A percentile compares a stretch with the other conserved stretches of the same genome.
These are phyloP conservation scores for Manihot esculenta DNA, from an alignment of 441 rosid species.

Conservation along the genomic window DNA sequence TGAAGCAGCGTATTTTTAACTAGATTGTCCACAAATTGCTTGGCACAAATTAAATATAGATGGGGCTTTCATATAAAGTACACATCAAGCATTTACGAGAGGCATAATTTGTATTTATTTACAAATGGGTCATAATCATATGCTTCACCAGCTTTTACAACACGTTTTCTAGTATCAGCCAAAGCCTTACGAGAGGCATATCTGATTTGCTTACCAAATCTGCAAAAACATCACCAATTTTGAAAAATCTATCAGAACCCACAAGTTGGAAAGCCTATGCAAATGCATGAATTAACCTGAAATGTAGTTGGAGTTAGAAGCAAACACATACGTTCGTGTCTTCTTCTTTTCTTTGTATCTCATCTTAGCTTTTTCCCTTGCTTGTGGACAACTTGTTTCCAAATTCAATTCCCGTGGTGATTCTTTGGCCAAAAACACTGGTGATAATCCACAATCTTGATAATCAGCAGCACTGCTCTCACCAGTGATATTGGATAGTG, in stretches of 20 bases:
- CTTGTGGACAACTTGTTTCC: slow-evolving; percentile 50
- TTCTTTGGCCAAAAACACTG: slow-evolving; percentile 42
- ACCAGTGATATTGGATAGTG: slow-evolving; percentile 58
- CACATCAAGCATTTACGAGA: too few species aligned
- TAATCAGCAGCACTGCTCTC: slow-evolving; percentile 51
- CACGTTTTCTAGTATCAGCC: slow-evolving; percentile 82
- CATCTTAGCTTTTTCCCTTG: slow-evolving; percentile 63
- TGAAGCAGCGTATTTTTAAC: too few species aligned
- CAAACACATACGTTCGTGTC: slow-evolving; percentile 43
- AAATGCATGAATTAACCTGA: not conserved
- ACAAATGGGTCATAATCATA: slow-evolving; percentile 66
- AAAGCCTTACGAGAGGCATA: slow-evolving; percentile 78
- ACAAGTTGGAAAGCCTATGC: not conserved
- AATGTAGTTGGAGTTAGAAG: not conserved
- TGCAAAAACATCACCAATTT: slow-evolving; percentile 24
- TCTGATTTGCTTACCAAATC: slow-evolving; percentile 75
- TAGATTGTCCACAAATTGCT: slow-evolving; percentile 34
- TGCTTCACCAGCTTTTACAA: slow-evolving; percentile 76
- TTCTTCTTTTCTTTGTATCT: slow-evolving; percentile 73
- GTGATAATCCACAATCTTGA: slow-evolving; percentile 58
- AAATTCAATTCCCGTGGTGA: slow-evolving; percentile 67
- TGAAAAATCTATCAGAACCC: slow-evolving; percentile 8
- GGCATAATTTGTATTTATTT: too few species aligned
- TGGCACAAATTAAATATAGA: too few species aligned
- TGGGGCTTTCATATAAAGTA: too few species aligned